Conservation (phyloP, 176 grass and related monocot genomes). For the Pontederia paniculata region DNA sequence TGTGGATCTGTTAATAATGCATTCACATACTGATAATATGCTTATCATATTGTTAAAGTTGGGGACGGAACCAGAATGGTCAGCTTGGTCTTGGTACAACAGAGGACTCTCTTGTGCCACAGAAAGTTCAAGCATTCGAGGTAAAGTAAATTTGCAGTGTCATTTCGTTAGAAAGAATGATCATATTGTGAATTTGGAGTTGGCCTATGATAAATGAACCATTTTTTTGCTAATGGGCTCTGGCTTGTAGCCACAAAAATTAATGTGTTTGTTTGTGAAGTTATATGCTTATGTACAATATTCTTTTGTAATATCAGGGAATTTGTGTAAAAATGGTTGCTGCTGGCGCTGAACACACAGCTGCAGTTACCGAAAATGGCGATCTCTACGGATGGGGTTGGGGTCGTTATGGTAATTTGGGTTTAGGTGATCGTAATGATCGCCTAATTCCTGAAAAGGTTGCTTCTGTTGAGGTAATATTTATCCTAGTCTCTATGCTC, state of each 20-base stretch:
- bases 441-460: conserved; percentile 76
- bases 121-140: conserved; percentile 92
- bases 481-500: not conserved
- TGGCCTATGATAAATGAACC: too few species aligned
- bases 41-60: conserved; percentile 30
- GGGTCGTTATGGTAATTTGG: conserved; percentile 97
- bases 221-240: too few species aligned
- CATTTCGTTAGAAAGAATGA: not conserved
- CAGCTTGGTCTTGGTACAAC: conserved; percentile 93
- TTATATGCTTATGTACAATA: not conserved
- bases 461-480: conserved; percentile 53
- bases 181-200: too few species aligned
- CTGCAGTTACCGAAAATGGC: conserved; percentile 92
- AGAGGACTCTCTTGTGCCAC: conserved; percentile 87
- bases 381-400: conserved; percentile 98
- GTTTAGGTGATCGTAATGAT: conserved; percentile 88
- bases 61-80: conserved; percentile 96
- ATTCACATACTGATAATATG: conserved; percentile 20
- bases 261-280: not conserved
- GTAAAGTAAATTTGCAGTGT: conserved; percentile 20
- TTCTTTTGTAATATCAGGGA: conserved; percentile 28
- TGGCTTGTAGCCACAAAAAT: not conserved
- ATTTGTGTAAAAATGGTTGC: conserved; percentile 93
- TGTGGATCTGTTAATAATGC: not conserved
- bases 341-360: conserved; percentile 94